Evolutionary conservation across 177 flowering plant species (phyloP), one percentile per base, ranked within the genome.

Genomic region (Vitis hybrid): DNA sequence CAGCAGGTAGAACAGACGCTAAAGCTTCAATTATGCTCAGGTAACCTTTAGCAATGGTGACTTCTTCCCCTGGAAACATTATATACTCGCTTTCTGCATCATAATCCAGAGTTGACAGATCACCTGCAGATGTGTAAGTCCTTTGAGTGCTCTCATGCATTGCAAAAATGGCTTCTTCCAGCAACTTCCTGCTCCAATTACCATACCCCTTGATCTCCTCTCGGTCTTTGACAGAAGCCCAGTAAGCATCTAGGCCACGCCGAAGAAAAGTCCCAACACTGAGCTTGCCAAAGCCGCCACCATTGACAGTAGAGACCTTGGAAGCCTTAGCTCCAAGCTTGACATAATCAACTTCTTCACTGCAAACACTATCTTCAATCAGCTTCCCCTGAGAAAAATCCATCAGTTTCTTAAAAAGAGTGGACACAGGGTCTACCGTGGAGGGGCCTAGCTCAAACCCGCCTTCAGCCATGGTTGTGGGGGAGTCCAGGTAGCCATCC

Each of bases 11-110:
- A 66, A 80, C 87, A 9, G 97, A 88, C 14, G 99, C 94, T 51
- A 95, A 29, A 0, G 79, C 77, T 51, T 93, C 78, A 63, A 91
- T 77, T 50, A 95, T 62, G 65, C 90, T 89, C 55, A 76, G 68
- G 77, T 95, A 95, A 0, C 99, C 99, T 71, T 81, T 87, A 10
- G 98, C 94, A 54, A 95, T 91, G 45, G 98, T 95, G 78, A 95
- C 87, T 76, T 95, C 97, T 66, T 91, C 98, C 6, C 89, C 99
- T 0, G 97, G 92, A 69, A 87, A 92, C 84, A 88, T 79, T 0
- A 69, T 60, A 69, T 93, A 95, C 82, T 95, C 97, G 15, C 88
- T 86, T 72, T 95, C 99, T 7, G 99, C 96, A 58, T 66, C 73
- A 65, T 78, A 92, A 72, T 93, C 97, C 10, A 95, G 87, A 19